These are phyloP conservation scores for Fusarium aywerte DNA, from an alignment of 2,329 filamentous ascomycete species.

Conservation along the genomic window DNA sequence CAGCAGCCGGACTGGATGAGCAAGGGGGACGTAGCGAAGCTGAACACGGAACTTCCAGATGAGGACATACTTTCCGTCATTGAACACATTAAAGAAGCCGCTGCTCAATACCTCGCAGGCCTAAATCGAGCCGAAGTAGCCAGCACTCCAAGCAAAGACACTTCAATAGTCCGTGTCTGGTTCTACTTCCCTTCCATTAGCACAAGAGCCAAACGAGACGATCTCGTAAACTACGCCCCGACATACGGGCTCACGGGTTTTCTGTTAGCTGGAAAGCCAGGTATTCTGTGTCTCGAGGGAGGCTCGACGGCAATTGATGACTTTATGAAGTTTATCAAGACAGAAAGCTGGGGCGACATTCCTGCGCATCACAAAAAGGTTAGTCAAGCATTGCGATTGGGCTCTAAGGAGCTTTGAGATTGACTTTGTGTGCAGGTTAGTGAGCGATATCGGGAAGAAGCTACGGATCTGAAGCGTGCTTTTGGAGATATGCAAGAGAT, in stretches of 20 bases:
- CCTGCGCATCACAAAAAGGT: conserved; percentile 70
- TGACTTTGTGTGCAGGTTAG: conserved; percentile 51
- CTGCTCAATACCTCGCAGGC: conserved; percentile 45
- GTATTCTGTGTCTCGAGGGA: conserved; percentile 64
- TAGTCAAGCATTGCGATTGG: fast-evolving
- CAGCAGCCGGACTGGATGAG: conserved; percentile 64
- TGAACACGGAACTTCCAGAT: conserved; percentile 56
- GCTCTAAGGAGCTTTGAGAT: fast-evolving
- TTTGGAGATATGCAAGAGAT: conserved; percentile 69
- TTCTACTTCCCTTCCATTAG: conserved; percentile 72
- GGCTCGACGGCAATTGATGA: conserved; percentile 60
- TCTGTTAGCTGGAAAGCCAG: conserved; percentile 69
- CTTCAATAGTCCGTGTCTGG: conserved; percentile 63
- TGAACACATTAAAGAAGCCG: conserved; percentile 56
- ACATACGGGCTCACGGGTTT: conserved; percentile 66
- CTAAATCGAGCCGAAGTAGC: conserved; percentile 19
- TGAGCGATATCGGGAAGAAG: conserved; percentile 61
- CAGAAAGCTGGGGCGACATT: conserved; percentile 71
- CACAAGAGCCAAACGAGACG: conserved; percentile 67
- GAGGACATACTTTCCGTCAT: conserved; percentile 59
- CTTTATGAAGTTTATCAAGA: conserved; percentile 73
- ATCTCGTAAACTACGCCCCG: conserved; percentile 65
- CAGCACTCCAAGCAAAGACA: neutral
- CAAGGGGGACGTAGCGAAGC: conserved; percentile 56
- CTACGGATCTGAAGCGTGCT: conserved; percentile 49